phyloP scores from a whole-genome alignment of 1,284 basidiomycete species.

The Cryptococcus sp. region DNA sequence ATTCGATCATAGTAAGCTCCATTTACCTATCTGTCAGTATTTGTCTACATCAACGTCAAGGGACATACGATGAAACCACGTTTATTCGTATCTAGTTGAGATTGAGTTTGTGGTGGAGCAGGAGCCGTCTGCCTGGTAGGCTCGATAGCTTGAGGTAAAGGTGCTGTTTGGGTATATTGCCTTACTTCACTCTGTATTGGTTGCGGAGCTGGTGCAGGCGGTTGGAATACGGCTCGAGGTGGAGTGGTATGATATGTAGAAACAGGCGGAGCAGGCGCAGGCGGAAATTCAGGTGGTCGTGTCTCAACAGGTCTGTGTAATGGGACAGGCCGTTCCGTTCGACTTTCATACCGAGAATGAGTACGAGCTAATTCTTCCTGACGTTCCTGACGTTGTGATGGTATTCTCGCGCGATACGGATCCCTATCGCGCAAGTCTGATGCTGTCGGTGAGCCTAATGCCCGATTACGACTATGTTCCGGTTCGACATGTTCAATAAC shows the following conservation, averaged over 20 bases:
- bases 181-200: neutral
- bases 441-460: too few species aligned
- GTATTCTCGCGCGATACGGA: too few species aligned
- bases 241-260: too few species aligned
- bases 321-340: too few species aligned
- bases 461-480: neutral
- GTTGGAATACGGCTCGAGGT: too few species aligned
- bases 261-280: too few species aligned
- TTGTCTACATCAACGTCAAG: neutral
- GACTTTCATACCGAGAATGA: too few species aligned
- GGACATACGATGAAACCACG: neutral
- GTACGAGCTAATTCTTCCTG: too few species aligned
- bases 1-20: slow-evolving; percentile 73
- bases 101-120: neutral
- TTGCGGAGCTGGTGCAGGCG: neutral
- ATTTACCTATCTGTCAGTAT: slow-evolving; percentile 57
- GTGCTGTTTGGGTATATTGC: neutral
- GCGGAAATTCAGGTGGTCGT: too few species aligned
- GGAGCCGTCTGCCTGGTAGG: neutral
- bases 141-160: neutral
- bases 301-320: too few species aligned
- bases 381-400: too few species aligned
- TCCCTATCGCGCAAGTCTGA: too few species aligned
- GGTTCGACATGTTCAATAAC: neutral
- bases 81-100: neutral